Base-by-base conservation (phyloP, 2,329 filamentous ascomycete genomes). In the Zalaria obscura region DNA sequence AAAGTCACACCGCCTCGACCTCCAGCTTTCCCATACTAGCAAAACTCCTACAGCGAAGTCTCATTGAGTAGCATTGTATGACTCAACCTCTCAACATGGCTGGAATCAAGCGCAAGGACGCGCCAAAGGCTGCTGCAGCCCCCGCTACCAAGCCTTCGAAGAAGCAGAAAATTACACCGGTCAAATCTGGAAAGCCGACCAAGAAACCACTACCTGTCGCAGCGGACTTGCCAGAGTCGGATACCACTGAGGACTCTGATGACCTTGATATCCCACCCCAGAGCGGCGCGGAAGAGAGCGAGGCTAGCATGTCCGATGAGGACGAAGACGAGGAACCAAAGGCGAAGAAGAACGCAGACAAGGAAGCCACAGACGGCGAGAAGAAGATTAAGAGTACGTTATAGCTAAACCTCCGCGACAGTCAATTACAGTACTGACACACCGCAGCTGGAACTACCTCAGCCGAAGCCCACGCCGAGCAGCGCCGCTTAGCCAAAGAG, bases 401-500 rank as follows among this genome's bases (percentile, higher is more conserved):
- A 36, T 25, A 8, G 18, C 18, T 18, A 18, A 18, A 18, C 18
- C 18, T 18, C 18, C 7, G 28, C 27, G 39, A 11, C 29, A 25
- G 26, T 31, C 4, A 9, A 35, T 18, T 3, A 27, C 28, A 6
- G 18, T 18, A 11, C 11, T 36, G 9, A n/a, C 36, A n/a, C 9
- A 28, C n/a, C 4, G 11, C 27, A 44, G 46, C 41, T 25, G 39
- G 38, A 9, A 83, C 72, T 45, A 85, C 83, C 5, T 80, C 76
- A 7, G 80, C 80, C 57, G 91, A 98, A 70, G 79, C 87, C 25
- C 91, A 96, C 61, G 78, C 80, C 39, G 94, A 94, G 63, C 91
- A 98, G 65, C 94, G 89, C 63, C 81, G 81, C 48, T 70, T 95
- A 39, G 81, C 78, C 25, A 81, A 79, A 55, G 89, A 96, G 59